Conservation (phyloP, 805 yeast genomes). For the Danielia oregonensis region DNA sequence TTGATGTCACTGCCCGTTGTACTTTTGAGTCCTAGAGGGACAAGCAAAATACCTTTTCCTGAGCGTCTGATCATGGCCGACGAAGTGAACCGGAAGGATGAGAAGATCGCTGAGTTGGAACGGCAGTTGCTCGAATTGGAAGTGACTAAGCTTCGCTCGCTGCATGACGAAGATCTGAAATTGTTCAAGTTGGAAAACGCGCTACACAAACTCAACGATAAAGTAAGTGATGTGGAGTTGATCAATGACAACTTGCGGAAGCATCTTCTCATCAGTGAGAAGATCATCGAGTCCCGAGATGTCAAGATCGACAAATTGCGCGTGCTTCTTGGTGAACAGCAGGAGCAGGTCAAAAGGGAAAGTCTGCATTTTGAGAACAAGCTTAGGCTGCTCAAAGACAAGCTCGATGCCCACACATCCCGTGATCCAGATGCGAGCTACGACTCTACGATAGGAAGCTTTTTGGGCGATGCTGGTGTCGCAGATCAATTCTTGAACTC, state of each 20-base stretch:
- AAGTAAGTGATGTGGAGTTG: slow-evolving; percentile 58
- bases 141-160: slow-evolving; percentile 19
- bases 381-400: slow-evolving; percentile 20
- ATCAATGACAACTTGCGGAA: slow-evolving; percentile 55
- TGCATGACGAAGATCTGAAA: slow-evolving; percentile 45
- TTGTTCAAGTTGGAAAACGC: slow-evolving; percentile 54
- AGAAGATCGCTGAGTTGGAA: slow-evolving; percentile 14
- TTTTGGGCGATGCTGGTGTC: neutral
- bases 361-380: slow-evolving; percentile 46
- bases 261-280: slow-evolving; percentile 52
- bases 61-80: slow-evolving; percentile 5
- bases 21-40: slow-evolving; percentile 1
- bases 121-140: slow-evolving; percentile 14
- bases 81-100: slow-evolving; percentile 13
- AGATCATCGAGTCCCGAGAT: slow-evolving; percentile 55
- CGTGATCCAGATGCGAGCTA: neutral
- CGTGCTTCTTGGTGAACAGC: slow-evolving; percentile 46
- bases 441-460: neutral
- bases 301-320: slow-evolving; percentile 55
- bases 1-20: no score
- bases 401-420: slow-evolving; percentile 11
- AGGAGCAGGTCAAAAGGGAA: slow-evolving; percentile 45
- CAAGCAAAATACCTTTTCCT: slow-evolving; percentile 1
- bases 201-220: slow-evolving; percentile 52
- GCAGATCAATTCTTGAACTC: neutral